phyloP scores from a whole-genome alignment of 257 asterid species.

The Nicotiana undulata region DNA sequence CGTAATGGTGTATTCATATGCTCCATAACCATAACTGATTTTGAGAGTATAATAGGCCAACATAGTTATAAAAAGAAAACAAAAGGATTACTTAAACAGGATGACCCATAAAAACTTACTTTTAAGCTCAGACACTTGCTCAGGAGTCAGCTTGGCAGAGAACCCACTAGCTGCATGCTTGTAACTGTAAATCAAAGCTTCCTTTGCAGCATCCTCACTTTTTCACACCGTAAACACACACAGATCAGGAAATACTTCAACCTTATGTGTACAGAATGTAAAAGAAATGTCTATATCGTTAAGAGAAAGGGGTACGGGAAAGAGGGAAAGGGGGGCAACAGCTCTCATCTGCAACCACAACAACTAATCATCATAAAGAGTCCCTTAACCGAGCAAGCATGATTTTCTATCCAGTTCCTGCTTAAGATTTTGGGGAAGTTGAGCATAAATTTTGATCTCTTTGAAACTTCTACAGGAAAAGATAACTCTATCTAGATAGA shows the following conservation, averaged over 20 bases:
- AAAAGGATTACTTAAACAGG: neutral
- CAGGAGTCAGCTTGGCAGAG: conserved; percentile 21
- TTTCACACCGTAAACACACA: neutral
- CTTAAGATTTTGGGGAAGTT: neutral
- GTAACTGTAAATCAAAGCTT: conserved; percentile 13
- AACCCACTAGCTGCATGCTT: conserved; percentile 11
- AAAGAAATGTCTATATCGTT: neutral
- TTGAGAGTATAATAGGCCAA: neutral
- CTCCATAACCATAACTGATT: neutral
- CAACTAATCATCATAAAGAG: neutral
- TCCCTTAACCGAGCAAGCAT: neutral
- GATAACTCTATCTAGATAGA: neutral
- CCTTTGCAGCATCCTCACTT: conserved; percentile 22
- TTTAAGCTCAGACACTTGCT: conserved; percentile 10
- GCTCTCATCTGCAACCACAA: neutral
- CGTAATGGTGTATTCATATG: no score
- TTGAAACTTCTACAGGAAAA: neutral
- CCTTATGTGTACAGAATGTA: neutral
- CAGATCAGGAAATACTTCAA: neutral
- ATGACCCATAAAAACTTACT: conserved; percentile 1
- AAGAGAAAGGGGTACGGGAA: neutral
- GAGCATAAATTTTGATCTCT: neutral
- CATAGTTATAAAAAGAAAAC: neutral
- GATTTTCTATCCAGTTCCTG: neutral
- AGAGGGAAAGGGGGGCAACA: neutral